These are phyloP conservation scores for Phytophthora pseudosyringae DNA, from an alignment of 352 stramenopile species.

Conservation along the genomic window DNA sequence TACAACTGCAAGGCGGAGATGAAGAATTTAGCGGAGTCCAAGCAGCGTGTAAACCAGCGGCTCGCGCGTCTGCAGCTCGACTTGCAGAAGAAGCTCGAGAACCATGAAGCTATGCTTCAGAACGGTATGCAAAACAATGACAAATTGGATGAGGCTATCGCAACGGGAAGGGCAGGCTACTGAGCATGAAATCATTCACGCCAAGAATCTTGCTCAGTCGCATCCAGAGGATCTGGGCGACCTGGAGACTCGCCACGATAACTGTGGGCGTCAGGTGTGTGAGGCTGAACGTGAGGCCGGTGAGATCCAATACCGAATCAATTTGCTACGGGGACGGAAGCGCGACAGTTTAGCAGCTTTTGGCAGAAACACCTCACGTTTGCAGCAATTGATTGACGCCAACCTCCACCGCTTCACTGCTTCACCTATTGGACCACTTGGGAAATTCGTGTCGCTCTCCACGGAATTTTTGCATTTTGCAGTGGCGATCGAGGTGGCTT, in stretches of 20 bases:
- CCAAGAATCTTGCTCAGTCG: not conserved
- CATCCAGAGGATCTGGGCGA: conserved; percentile 18
- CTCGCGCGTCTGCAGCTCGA: conserved; percentile 50
- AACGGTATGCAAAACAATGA: conserved; percentile 50
- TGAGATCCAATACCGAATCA: conserved; percentile 44
- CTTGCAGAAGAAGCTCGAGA: conserved; percentile 50
- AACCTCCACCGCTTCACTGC: conserved; percentile 61
- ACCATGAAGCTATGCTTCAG: conserved; percentile 53
- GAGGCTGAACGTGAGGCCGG: conserved; percentile 53
- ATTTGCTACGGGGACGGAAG: conserved; percentile 46
- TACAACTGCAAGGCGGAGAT: conserved; percentile 62
- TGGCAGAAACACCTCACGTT: conserved; percentile 57
- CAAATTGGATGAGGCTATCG: conserved; percentile 49
- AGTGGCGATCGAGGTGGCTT: conserved; percentile 63
- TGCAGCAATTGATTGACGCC: conserved; percentile 71
- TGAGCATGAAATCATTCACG: conserved; percentile 17
- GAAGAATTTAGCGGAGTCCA: conserved; percentile 52
- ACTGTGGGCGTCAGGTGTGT: conserved; percentile 49
- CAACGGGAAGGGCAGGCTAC: conserved; percentile 36
- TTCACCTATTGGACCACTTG: conserved; percentile 74
- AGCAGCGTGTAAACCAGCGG: conserved; percentile 41
- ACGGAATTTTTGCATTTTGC: conserved; percentile 63
- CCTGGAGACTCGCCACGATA: conserved; percentile 51
- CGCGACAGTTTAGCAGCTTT: conserved; percentile 58
- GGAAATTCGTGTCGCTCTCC: conserved; percentile 66